Percentiles rank a stretch among this genome's conserved stretches.
These are phyloP conservation scores for Coniochaeta sp. DNA, from an alignment of 2,329 filamentous ascomycete genomes.

Conservation along the genomic window DNA sequence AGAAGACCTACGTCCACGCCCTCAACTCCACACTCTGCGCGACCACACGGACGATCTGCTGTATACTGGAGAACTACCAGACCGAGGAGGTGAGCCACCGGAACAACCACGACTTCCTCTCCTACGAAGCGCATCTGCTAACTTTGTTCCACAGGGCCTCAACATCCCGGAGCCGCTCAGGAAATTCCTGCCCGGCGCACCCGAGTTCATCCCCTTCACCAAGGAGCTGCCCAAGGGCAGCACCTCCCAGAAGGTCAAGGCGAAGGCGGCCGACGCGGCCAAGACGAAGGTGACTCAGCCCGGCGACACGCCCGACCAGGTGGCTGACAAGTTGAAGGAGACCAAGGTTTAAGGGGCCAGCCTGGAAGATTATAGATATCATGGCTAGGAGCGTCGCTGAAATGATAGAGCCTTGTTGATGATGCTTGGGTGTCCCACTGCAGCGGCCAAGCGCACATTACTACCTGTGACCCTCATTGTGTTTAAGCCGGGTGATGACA, in stretches of 20 bases:
- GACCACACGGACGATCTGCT: slow-evolving; percentile 88
- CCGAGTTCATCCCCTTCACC: slow-evolving; percentile 81
- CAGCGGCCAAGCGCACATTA: too few species aligned
- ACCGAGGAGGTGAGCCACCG: slow-evolving; percentile 61
- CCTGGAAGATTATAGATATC: too few species aligned
- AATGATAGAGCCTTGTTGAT: too few species aligned
- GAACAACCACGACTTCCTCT: too few species aligned
- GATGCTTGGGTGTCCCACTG: too few species aligned
- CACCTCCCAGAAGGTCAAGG: slow-evolving; percentile 40
- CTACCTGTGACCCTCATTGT: too few species aligned
- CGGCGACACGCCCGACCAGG: slow-evolving; percentile 8
- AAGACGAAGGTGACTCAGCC: not conserved
- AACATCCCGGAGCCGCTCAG: slow-evolving; percentile 75
- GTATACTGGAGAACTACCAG: slow-evolving; percentile 95
- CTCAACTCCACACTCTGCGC: slow-evolving; percentile 78
- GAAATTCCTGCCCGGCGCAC: slow-evolving; percentile 84
- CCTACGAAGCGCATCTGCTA: too few species aligned
- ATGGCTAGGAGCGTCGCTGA: too few species aligned
- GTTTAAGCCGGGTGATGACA: too few species aligned
- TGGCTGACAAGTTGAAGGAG: slow-evolving; percentile 20
- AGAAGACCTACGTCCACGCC: slow-evolving; percentile 90
- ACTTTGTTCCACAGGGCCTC: slow-evolving; percentile 49
- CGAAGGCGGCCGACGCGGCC: slow-evolving; percentile 24
- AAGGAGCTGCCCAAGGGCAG: slow-evolving; percentile 71
- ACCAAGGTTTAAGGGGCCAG: slow-evolving; percentile 16